These are phyloP conservation scores for Vitis amurensis DNA, from an alignment of 164 flowering plant genomes.

Conservation along the genomic window DNA sequence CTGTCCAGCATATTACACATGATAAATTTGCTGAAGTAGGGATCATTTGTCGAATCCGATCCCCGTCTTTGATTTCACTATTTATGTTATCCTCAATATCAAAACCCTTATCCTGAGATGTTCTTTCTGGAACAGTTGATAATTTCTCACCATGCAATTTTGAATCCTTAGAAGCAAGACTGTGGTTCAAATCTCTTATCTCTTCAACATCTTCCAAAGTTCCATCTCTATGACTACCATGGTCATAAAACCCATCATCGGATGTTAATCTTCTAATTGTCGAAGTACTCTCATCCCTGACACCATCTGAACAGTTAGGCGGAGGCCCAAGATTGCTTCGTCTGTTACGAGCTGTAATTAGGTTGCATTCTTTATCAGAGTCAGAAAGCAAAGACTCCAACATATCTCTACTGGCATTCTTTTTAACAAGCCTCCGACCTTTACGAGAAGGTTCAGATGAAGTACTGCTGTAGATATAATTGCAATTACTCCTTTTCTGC, in stretches of 20 bases:
- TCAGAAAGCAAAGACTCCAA: slow-evolving; percentile 20
- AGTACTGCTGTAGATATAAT: slow-evolving; percentile 15
- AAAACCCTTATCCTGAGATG: slow-evolving; percentile 17
- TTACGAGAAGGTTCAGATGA: slow-evolving; percentile 36
- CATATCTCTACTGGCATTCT: slow-evolving; percentile 18
- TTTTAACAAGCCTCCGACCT: slow-evolving; percentile 57
- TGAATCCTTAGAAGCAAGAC: slow-evolving; percentile 14
- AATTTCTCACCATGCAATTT: slow-evolving; percentile 15
- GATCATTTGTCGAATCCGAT: slow-evolving; percentile 16
- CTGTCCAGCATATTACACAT: slow-evolving; percentile 93
- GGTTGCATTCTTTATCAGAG: slow-evolving; percentile 28
- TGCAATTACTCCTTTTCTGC: slow-evolving; percentile 25
- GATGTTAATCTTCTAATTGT: slow-evolving; percentile 10
- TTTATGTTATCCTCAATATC: slow-evolving; percentile 20
- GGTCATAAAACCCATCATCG: slow-evolving; percentile 8
- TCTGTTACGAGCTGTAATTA: not conserved
- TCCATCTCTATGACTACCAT: slow-evolving; percentile 9
- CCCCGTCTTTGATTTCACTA: slow-evolving; percentile 10
- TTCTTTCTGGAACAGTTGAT: slow-evolving; percentile 7
- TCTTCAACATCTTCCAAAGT: slow-evolving; percentile 26
- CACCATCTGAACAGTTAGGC: slow-evolving; percentile 17
- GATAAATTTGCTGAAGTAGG: slow-evolving; percentile 54
- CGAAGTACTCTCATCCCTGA: slow-evolving; percentile 10
- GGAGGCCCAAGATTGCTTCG: not conserved
- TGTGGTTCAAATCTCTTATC: slow-evolving; percentile 11